Percentiles rank a stretch among this genome's conserved stretches.
phyloP scores from a whole-genome alignment of 129 eudicot genomes.

The Flaveria trinervia region DNA sequence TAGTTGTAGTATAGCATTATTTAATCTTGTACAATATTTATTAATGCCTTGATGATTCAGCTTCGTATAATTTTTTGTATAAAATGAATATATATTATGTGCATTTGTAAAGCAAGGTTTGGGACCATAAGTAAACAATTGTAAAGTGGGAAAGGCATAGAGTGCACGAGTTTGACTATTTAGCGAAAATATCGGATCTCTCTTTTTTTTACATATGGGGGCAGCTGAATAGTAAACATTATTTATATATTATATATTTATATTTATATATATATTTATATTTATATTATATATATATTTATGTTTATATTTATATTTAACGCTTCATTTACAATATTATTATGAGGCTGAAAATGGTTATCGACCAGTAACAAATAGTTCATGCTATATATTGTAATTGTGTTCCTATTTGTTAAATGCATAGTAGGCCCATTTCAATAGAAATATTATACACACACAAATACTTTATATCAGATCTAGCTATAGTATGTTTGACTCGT shows the following conservation, averaged over 20 bases:
- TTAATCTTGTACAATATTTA: not conserved
- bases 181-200: not conserved
- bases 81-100: not conserved
- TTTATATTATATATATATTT: too few species aligned
- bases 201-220: not conserved
- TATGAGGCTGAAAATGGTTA: not conserved
- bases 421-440: too few species aligned
- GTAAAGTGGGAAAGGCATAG: conserved; percentile 2
- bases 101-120: not conserved
- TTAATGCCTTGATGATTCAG: not conserved
- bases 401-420: too few species aligned
- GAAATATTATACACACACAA: too few species aligned
- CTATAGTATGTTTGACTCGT: not conserved
- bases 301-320: not conserved
- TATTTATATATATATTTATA: not conserved
- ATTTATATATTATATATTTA: not conserved
- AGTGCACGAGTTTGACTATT: conserved; percentile 13
- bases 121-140: not conserved
- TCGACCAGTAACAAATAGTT: not conserved
- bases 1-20: not conserved
- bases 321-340: not conserved
- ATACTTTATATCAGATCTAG: not conserved
- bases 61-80: not conserved
- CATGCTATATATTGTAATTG: too few species aligned
- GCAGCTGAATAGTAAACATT: not conserved